phyloP scores from a whole-genome alignment of 768 basidiomycete species.

The Psilocybe cubensis region DNA sequence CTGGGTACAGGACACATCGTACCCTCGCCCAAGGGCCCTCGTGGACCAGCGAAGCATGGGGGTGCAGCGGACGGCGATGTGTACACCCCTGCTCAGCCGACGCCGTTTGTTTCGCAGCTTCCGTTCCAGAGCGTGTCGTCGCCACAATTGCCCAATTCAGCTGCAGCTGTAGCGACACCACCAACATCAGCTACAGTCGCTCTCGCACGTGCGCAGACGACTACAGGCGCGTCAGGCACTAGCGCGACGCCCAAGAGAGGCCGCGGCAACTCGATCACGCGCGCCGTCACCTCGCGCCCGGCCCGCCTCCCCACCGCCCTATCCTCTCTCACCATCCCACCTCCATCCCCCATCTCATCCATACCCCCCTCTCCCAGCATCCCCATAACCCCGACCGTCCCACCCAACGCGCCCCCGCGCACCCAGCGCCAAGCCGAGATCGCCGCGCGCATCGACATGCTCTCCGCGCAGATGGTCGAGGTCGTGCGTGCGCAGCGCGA shows the following conservation, averaged over 20 bases:
- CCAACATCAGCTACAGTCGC: too few species aligned
- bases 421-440: slow-evolving; percentile 20
- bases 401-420: slow-evolving; percentile 1
- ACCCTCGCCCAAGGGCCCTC: slow-evolving; percentile 15
- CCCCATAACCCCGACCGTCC: background rate
- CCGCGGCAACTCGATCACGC: too few species aligned
- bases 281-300: too few species aligned
- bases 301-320: too few species aligned
- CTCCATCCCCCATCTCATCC: background rate
- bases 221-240: too few species aligned
- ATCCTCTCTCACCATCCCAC: too few species aligned
- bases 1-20: slow-evolving; percentile 16
- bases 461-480: slow-evolving; percentile 19
- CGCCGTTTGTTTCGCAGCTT: background rate
- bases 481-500: slow-evolving; percentile 11
- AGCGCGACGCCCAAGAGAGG: too few species aligned
- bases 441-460: slow-evolving; percentile 16
- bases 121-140: background rate
- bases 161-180: background rate
- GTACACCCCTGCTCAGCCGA: too few species aligned
- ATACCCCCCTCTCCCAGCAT: background rate
- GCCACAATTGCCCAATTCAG: too few species aligned
- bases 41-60: slow-evolving; percentile 9
- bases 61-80: too few species aligned
- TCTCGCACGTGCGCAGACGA: too few species aligned